Conservation (phyloP, 139 green algal genomes). For the Chlamydomonas schloesseri region DNA sequence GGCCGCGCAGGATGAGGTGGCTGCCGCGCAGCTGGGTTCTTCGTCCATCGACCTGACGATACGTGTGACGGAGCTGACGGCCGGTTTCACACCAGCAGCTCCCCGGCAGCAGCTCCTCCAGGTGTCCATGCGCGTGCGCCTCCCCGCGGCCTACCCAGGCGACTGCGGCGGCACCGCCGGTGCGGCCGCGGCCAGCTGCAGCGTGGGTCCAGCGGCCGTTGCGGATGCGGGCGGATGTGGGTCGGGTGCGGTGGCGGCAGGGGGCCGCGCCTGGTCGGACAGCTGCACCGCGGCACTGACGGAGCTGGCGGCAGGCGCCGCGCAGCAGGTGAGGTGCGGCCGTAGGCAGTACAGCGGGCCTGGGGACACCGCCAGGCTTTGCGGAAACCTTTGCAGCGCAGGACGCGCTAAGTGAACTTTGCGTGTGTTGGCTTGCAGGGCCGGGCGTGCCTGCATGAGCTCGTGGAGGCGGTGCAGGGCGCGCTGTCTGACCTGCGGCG, state of each 20-base stretch:
- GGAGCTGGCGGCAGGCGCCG: background rate
- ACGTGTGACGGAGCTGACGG: too few species aligned
- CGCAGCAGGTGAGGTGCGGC: background rate
- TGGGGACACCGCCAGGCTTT: too few species aligned
- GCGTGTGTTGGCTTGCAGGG: background rate
- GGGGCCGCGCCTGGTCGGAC: background rate
- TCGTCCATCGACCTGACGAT: background rate
- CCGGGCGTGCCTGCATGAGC: constrained; percentile 18
- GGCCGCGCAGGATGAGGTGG: background rate
- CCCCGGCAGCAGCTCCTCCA: background rate
- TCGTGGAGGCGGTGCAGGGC: background rate
- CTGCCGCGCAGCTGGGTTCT: background rate
- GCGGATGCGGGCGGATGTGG: background rate
- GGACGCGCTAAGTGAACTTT: too few species aligned
- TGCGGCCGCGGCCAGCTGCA: background rate
- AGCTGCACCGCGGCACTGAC: background rate
- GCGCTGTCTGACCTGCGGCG: background rate
- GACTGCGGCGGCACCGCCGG: background rate
- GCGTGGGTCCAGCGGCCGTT: background rate
- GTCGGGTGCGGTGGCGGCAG: background rate
- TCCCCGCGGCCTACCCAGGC: background rate
- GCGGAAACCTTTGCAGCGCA: too few species aligned
- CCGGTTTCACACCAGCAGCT: background rate
- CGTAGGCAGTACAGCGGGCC: too few species aligned
- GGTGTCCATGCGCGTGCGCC: background rate